Evolutionary conservation across 768 basidiomycete genomes (phyloP).

Genomic region (Clathrus columnatus): DNA sequence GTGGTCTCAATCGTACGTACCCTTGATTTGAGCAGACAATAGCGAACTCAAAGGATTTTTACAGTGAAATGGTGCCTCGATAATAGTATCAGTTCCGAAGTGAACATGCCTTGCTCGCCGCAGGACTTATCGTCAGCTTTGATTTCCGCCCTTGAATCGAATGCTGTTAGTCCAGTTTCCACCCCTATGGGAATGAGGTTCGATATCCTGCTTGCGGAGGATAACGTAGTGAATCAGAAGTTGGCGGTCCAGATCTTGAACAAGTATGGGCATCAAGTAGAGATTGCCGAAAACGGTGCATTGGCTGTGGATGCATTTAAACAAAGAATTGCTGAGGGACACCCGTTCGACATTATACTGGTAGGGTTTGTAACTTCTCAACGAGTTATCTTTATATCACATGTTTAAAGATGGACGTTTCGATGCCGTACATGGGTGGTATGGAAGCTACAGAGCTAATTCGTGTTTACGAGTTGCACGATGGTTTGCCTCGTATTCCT

Average conservation of each 20-base stretch:
- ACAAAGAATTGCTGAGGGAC: slow-evolving; percentile 54
- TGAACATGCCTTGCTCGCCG: slow-evolving; percentile 81
- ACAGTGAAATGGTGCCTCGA: slow-evolving; percentile 93
- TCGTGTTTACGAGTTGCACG: slow-evolving; percentile 71
- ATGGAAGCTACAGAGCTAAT: slow-evolving; percentile 96
- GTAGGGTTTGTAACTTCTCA: slow-evolving; percentile 37
- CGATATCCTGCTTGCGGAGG: slow-evolving; percentile 93
- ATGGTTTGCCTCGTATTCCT: slow-evolving; percentile 63
- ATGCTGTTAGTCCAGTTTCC: slow-evolving; percentile 82
- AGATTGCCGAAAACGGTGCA: slow-evolving; percentile 96
- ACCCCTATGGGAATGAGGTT: slow-evolving; percentile 80
- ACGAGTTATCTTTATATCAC: neutral
- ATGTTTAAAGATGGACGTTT: slow-evolving; percentile 80
- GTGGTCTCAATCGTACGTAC: slow-evolving; percentile 61
- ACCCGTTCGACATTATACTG: slow-evolving; percentile 86
- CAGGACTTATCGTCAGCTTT: slow-evolving; percentile 90
- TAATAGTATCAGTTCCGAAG: slow-evolving; percentile 91
- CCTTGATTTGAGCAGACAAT: slow-evolving; percentile 10
- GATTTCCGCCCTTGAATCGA: slow-evolving; percentile 89
- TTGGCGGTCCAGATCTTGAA: slow-evolving; percentile 94
- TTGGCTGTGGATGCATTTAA: slow-evolving; percentile 91
- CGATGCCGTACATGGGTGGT: slow-evolving; percentile 98
- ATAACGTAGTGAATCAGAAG: slow-evolving; percentile 94
- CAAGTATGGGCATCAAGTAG: slow-evolving; percentile 89
- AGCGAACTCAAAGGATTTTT: neutral